Evolutionary conservation across 164 flowering plant genomes (phyloP).

Genomic region (Magnolia kwangsiensis): DNA sequence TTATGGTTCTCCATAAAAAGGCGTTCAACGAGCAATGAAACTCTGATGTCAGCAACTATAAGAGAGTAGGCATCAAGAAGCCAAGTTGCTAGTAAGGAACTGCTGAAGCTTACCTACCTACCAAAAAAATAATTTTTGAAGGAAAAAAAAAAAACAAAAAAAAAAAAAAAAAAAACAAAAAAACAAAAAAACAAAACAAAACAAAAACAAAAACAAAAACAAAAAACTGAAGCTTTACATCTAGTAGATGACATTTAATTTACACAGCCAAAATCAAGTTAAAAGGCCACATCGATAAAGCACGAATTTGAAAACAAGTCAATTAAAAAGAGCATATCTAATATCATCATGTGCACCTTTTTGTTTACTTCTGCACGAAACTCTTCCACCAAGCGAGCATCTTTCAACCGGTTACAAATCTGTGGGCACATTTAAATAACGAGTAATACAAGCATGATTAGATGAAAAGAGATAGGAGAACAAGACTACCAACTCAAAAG

Average conservation of each 20-base stretch:
- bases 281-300: not conserved
- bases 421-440: slow-evolving; percentile 23
- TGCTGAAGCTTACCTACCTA: not conserved
- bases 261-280: not conserved
- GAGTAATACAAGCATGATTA: slow-evolving; percentile 5
- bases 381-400: slow-evolving; percentile 65
- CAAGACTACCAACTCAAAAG: slow-evolving; percentile 2
- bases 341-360: slow-evolving; percentile 41
- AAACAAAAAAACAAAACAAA: too few relatives aligned
- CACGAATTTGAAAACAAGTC: not conserved
- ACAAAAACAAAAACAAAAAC: too few relatives aligned
- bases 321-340: not conserved
- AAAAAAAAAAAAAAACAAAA: too few relatives aligned
- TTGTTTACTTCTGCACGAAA: slow-evolving; percentile 57
- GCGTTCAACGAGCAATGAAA: not conserved
- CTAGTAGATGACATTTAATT: not conserved
- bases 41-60: not conserved
- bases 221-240: not conserved
- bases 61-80: not conserved
- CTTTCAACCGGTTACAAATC: slow-evolving; percentile 67
- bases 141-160: too few relatives aligned
- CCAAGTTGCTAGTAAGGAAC: not conserved
- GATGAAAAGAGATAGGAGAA: not conserved
- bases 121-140: too few relatives aligned
- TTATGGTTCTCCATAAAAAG: not conserved